Evolutionary conservation across 2,329 filamentous ascomycete species (phyloP).

Genomic region (Colletotrichum tropicale): DNA sequence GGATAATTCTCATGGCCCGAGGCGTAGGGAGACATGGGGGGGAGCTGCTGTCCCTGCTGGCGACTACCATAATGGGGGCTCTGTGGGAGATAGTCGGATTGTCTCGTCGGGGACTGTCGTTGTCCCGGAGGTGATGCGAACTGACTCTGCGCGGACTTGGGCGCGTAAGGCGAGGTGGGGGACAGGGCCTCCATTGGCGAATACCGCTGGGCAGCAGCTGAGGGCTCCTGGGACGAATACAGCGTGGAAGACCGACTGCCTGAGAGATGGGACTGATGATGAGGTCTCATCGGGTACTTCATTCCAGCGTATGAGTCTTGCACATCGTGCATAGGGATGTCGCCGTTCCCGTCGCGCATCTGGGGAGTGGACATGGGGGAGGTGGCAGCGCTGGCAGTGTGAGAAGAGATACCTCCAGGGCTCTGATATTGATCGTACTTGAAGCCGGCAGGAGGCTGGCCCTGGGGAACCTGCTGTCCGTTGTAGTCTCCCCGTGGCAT

Average conservation of each 20-base stretch:
- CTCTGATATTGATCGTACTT: conserved; percentile 72
- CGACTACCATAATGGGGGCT: conserved; percentile 62
- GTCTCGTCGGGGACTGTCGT: conserved; percentile 81
- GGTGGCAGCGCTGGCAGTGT: conserved; percentile 54
- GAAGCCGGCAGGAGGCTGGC: conserved; percentile 57
- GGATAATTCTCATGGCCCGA: conserved; percentile 75
- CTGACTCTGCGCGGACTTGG: conserved; percentile 64
- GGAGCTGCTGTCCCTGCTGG: conserved; percentile 67
- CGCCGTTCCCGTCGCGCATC: conserved; percentile 74
- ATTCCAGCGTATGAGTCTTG: conserved; percentile 82
- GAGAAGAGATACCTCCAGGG: conserved; percentile 31
- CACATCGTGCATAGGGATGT: conserved; percentile 86
- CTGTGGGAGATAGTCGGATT: conserved; percentile 63
- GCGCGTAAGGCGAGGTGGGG: conserved; percentile 77
- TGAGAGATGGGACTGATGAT: conserved; percentile 75
- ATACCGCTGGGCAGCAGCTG: conserved; percentile 86
- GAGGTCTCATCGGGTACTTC: conserved; percentile 83
- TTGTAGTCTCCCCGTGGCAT: conserved; percentile 35
- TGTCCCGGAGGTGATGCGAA: conserved; percentile 56
- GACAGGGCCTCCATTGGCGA: conserved; percentile 94
- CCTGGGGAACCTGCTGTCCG: conserved; percentile 25
- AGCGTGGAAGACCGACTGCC: conserved; percentile 60
- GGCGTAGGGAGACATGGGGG: conserved; percentile 74
- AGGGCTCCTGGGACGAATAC: conserved; percentile 78
- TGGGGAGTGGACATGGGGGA: conserved; percentile 64